Percentiles rank a stretch among this genome's conserved stretches.
Evolutionary conservation across 2,329 filamentous ascomycete species (phyloP).

Genomic region (Xylaria sp.): DNA sequence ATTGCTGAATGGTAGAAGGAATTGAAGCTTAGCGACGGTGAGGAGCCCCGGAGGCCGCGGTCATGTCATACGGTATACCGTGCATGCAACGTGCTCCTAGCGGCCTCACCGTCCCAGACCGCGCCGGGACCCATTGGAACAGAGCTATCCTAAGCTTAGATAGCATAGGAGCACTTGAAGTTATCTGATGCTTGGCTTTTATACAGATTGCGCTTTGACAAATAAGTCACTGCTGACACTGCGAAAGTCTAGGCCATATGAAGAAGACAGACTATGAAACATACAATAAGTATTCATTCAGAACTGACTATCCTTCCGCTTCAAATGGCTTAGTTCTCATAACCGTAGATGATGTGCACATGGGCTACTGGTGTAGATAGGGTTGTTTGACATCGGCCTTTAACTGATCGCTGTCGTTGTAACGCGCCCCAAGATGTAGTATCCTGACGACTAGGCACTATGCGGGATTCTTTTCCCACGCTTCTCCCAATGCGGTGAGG

Average conservation of each 20-base stretch:
- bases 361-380: background rate
- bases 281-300: background rate
- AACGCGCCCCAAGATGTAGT: background rate
- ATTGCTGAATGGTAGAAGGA: no score
- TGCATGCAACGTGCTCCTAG: background rate
- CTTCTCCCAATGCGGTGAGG: background rate
- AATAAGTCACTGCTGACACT: background rate
- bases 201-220: background rate
- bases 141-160: background rate
- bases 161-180: background rate
- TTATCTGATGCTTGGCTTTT: background rate
- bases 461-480: background rate
- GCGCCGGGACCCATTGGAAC: background rate
- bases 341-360: background rate
- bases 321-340: background rate
- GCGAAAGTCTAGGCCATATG: background rate
- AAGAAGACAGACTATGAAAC: background rate
- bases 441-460: background rate
- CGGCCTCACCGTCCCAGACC: background rate
- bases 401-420: background rate
- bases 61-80: no score
- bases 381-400: no score
- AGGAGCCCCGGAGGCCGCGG: no score
- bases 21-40: no score
- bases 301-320: background rate